These are phyloP conservation scores for Saccharomycopsis malanga DNA, from an alignment of 805 yeast species.

Conservation along the genomic window DNA sequence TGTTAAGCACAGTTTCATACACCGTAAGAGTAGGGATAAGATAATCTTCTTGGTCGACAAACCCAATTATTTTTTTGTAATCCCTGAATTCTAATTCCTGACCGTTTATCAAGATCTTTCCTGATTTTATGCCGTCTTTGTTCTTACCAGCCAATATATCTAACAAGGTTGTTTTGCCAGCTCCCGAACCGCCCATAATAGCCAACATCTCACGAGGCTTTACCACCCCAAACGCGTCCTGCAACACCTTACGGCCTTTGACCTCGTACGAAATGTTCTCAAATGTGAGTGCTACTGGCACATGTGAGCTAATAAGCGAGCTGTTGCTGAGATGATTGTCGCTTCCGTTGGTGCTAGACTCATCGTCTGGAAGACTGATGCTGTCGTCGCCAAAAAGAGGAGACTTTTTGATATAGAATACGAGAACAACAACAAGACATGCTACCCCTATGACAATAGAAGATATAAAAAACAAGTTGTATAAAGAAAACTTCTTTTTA, in stretches of 20 bases:
- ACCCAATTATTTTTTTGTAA: slow-evolving; percentile 70
- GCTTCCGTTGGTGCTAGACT: slow-evolving; percentile 7
- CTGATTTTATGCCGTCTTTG: slow-evolving; percentile 65
- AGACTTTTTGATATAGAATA: slow-evolving; percentile 48
- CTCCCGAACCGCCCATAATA: slow-evolving; percentile 98
- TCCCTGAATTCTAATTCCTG: slow-evolving; percentile 35
- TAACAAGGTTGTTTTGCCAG: slow-evolving; percentile 90
- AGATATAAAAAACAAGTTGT: slow-evolving; percentile 41
- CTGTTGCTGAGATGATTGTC: slow-evolving; percentile 29
- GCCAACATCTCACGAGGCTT: slow-evolving; percentile 88
- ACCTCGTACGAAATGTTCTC: slow-evolving; percentile 59
- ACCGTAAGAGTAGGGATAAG: slow-evolving; percentile 90
- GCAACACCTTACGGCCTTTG: slow-evolving; percentile 47
- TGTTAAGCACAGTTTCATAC: slow-evolving; percentile 87
- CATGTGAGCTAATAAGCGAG: slow-evolving; percentile 46
- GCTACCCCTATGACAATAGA: slow-evolving; percentile 34
- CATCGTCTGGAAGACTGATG: slow-evolving; percentile 24
- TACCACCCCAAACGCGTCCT: slow-evolving; percentile 64
- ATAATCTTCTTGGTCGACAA: slow-evolving; percentile 93
- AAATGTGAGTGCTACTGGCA: slow-evolving; percentile 71
- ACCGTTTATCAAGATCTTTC: slow-evolving; percentile 76
- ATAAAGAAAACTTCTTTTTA: slow-evolving; percentile 35
- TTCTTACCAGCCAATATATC: slow-evolving; percentile 88
- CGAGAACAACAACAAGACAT: slow-evolving; percentile 35
- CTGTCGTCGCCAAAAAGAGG: slow-evolving; percentile 45